These are phyloP conservation scores for Phoma sp. DNA, from an alignment of 2,329 filamentous ascomycete genomes.

Conservation along the genomic window DNA sequence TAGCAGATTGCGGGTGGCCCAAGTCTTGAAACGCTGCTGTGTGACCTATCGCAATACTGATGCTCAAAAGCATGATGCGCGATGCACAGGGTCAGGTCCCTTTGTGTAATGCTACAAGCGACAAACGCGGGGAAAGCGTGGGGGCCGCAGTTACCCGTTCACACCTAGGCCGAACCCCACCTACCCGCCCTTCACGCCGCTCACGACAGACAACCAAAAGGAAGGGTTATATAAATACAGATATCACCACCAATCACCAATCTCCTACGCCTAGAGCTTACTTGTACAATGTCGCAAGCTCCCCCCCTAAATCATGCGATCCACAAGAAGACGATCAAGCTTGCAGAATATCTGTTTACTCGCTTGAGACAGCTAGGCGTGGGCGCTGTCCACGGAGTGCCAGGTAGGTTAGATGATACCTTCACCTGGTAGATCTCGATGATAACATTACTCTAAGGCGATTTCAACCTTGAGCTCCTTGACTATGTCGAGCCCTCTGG, in stretches of 20 bases:
- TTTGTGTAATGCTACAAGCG: too few relatives aligned
- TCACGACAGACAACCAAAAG: background rate
- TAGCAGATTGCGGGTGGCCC: too few relatives aligned
- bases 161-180: background rate
- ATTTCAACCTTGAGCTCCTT: slow-evolving; percentile 43
- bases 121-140: background rate
- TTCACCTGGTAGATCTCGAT: background rate
- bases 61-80: too few relatives aligned
- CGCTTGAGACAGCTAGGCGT: slow-evolving; percentile 49
- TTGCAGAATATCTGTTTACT: slow-evolving; percentile 32
- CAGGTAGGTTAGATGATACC: slow-evolving; percentile 2
- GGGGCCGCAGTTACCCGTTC: background rate
- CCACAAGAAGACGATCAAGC: slow-evolving; percentile 12
- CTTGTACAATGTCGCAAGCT: background rate
- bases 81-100: too few relatives aligned
- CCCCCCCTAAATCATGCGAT: too few relatives aligned
- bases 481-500: slow-evolving; percentile 45
- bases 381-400: slow-evolving; percentile 52
- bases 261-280: background rate
- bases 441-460: slow-evolving; percentile 14
- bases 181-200: slow-evolving; percentile 1
- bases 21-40: too few relatives aligned
- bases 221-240: background rate
- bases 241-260: background rate
- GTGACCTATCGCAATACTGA: too few relatives aligned